These are phyloP conservation scores for Jacaranda copaia DNA, from an alignment of 257 asterid species.

Conservation along the genomic window DNA sequence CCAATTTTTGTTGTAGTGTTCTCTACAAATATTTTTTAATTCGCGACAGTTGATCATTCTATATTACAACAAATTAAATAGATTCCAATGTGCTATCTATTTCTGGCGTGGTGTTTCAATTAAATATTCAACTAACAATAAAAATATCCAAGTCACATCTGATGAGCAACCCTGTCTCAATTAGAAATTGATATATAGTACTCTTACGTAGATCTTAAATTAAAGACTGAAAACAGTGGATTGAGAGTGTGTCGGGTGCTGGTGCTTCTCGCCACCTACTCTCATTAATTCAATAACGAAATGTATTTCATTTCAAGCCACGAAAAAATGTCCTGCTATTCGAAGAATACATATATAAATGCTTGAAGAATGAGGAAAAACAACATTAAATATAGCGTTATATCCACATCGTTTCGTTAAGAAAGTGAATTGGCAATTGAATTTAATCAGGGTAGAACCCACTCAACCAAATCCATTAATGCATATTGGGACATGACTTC, in stretches of 20 bases:
- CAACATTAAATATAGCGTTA: neutral
- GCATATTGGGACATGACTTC: slow-evolving; percentile 14
- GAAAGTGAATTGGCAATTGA: neutral
- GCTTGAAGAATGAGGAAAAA: neutral
- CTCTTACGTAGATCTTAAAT: neutral
- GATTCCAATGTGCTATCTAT: neutral
- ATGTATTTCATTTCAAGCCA: too few species aligned
- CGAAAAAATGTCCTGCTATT: too few species aligned
- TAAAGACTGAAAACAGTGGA: neutral
- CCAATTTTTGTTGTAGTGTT: too few species aligned
- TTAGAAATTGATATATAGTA: neutral
- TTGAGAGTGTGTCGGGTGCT: neutral
- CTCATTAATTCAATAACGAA: too few species aligned
- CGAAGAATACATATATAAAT: neutral
- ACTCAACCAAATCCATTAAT: slow-evolving; percentile 28
- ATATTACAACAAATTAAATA: neutral
- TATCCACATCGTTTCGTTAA: neutral
- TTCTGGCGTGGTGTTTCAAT: neutral
- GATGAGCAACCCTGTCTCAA: neutral
- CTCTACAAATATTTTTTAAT: too few species aligned
- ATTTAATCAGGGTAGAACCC: neutral
- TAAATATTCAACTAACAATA: neutral
- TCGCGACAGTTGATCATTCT: too few species aligned
- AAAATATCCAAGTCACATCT: neutral
- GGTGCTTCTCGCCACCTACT: too few species aligned